Base-by-base conservation (phyloP, 2,329 filamentous ascomycete species). In the Fusarium sp. region DNA sequence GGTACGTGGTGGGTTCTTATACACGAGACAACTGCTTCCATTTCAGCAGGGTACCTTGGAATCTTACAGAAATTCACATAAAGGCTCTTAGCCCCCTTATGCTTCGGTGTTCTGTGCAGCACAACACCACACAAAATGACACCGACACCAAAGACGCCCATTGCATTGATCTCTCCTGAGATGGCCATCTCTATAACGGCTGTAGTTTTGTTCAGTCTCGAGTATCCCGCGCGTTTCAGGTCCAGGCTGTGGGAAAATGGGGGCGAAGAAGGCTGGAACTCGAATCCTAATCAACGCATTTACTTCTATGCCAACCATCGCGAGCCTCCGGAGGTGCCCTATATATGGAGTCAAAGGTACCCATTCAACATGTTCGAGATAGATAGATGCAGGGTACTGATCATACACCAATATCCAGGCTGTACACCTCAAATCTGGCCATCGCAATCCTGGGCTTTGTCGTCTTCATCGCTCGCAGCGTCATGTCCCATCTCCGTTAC, bases 251-350 rank as follows among this genome's bases (percentile, higher is more conserved):
- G 71, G 70, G 65, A 67, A 19, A 70, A 73, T 25, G 71, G 71
- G 11, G 70, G 70, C 28, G 67, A 62, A 22, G 50, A 70, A n/a
- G 69, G 70, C 12, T 75, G 68, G 67, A 74, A 69, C 56, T 75
- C 71, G 32, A 70, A 72, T 32, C 73, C 72, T 4, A 69, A 69
- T 4, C 28, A 65, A 34, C 55, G 71, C 36, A 72, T 72, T 6
- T 74, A 73, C 53, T 73, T 61, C 44, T 73, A 73, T 15, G 72
- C 73, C 26, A 73, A 74, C 62, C 60, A 72, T 25, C 57, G 60
- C n/a, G 70, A 73, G 34, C 68, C 64, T 13, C 71, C 73, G 6
- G 61, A 68, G 36, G 62, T 74, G 3, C 69, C 72, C 3, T 34
- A 67, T 9, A 64, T 73, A 15, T 73, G 73, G 70, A 65, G 63